These are phyloP conservation scores for Elsinoe australis DNA, from an alignment of 2,329 filamentous ascomycete species.

Conservation along the genomic window DNA sequence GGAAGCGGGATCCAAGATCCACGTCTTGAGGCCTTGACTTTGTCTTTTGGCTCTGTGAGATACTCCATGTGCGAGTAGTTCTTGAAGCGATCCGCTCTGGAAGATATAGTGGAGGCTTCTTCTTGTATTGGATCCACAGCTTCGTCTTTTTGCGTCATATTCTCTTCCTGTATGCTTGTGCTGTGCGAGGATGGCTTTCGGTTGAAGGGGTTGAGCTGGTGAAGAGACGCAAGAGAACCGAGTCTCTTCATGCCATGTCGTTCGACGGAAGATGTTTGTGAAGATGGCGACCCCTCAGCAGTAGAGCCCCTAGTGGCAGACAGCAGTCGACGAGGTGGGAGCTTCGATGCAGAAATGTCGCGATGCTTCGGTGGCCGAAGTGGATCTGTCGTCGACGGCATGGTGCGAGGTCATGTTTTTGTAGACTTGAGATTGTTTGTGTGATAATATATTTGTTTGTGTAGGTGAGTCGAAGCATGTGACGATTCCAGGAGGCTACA, in stretches of 20 bases:
- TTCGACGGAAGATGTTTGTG: neutral
- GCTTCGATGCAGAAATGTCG: neutral
- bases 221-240: conserved; percentile 30
- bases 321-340: neutral
- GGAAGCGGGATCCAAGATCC: conserved; percentile 30
- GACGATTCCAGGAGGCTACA: conserved; percentile 5
- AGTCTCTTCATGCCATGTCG: conserved; percentile 20
- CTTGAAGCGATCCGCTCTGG: too few relatives aligned
- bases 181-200: conserved; percentile 22
- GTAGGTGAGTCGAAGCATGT: neutral
- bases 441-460: too few relatives aligned
- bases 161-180: conserved; percentile 21
- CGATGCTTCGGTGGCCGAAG: conserved; percentile 1
- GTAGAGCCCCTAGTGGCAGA: neutral
- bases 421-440: too few relatives aligned
- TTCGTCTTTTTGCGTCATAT: neutral
- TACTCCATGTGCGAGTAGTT: neutral
- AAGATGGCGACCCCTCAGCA: neutral
- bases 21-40: conserved; percentile 21
- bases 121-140: too few relatives aligned
- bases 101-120: too few relatives aligned
- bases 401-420: neutral
- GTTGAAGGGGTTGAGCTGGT: conserved; percentile 30
- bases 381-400: neutral
- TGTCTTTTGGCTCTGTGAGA: conserved; percentile 1